phyloP scores from a whole-genome alignment of 495 filamentous ascomycete genomes.

The Neurospora tetrasperma region DNA sequence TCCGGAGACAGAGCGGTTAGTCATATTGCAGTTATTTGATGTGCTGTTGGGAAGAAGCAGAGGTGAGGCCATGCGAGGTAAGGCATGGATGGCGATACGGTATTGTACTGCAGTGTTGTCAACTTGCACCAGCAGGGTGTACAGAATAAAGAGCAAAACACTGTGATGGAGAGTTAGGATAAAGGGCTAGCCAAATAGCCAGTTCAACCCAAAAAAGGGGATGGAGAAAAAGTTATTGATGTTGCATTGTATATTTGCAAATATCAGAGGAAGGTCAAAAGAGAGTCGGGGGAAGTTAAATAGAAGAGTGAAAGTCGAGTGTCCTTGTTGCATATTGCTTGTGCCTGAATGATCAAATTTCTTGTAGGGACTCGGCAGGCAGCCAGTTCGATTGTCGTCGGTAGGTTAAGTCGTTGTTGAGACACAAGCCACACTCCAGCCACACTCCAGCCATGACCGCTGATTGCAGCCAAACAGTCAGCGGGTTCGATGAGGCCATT shows the following conservation, averaged over 20 bases:
- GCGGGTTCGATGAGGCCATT: background rate
- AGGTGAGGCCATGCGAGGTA: background rate
- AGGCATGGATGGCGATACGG: background rate
- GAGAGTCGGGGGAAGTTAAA: too few relatives aligned
- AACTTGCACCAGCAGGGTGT: background rate
- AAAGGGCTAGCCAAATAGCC: background rate
- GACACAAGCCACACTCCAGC: background rate
- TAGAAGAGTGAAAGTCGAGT: background rate
- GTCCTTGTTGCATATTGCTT: background rate
- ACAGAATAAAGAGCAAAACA: background rate
- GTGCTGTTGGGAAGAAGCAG: background rate
- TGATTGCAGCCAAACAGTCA: background rate
- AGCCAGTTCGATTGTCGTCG: background rate
- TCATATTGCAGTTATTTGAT: background rate
- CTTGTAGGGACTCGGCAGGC: background rate
- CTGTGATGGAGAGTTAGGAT: background rate
- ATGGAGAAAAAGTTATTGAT: too few relatives aligned
- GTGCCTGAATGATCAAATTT: background rate
- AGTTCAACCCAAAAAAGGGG: background rate
- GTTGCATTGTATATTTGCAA: background rate
- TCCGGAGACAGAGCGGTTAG: background rate
- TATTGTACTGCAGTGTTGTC: background rate
- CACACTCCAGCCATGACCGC: background rate
- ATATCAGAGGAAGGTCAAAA: background rate
- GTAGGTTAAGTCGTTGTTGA: background rate